Evolutionary conservation across 2,329 filamentous ascomycete species (phyloP).

Genomic region (Plenodomus tracheiphilus): DNA sequence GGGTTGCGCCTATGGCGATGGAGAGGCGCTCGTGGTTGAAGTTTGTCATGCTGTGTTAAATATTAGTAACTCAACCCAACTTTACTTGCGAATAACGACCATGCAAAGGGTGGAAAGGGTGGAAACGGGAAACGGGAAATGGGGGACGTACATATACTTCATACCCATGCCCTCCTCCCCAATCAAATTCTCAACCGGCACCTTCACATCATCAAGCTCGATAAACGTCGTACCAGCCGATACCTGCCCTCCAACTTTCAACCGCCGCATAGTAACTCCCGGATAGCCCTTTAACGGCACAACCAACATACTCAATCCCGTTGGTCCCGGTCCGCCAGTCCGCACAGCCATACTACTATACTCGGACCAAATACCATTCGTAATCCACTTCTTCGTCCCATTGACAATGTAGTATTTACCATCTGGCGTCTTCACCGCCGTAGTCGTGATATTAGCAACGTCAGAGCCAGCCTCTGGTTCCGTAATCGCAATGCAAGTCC

Average conservation of each 20-base stretch:
- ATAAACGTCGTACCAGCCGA: slow-evolving; percentile 74
- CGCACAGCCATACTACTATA: slow-evolving; percentile 72
- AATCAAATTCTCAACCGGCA: slow-evolving; percentile 71
- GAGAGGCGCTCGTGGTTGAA: slow-evolving; percentile 77
- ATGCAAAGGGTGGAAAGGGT: too few relatives aligned
- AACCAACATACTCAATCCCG: slow-evolving; percentile 67
- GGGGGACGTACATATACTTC: slow-evolving; percentile 58
- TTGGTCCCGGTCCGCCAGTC: slow-evolving; percentile 66
- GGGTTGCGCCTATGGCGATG: slow-evolving; percentile 66
- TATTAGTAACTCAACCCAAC: too few relatives aligned
- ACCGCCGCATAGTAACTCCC: slow-evolving; percentile 68
- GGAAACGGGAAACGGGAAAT: neutral
- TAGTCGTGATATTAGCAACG: slow-evolving; percentile 73
- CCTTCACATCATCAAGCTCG: slow-evolving; percentile 73
- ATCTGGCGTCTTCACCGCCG: slow-evolving; percentile 63
- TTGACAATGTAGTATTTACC: slow-evolving; percentile 72
- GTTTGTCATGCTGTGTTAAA: slow-evolving; percentile 62
- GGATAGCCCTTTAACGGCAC: slow-evolving; percentile 70
- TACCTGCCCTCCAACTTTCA: slow-evolving; percentile 68
- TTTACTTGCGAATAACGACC: too few relatives aligned
- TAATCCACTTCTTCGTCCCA: slow-evolving; percentile 74
- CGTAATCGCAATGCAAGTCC: slow-evolving; percentile 76
- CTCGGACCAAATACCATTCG: slow-evolving; percentile 66
- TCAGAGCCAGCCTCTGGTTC: slow-evolving; percentile 75
- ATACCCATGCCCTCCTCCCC: slow-evolving; percentile 72